Evolutionary conservation across 306 rosid species (phyloP).

Genomic region (Pyrus communis): DNA sequence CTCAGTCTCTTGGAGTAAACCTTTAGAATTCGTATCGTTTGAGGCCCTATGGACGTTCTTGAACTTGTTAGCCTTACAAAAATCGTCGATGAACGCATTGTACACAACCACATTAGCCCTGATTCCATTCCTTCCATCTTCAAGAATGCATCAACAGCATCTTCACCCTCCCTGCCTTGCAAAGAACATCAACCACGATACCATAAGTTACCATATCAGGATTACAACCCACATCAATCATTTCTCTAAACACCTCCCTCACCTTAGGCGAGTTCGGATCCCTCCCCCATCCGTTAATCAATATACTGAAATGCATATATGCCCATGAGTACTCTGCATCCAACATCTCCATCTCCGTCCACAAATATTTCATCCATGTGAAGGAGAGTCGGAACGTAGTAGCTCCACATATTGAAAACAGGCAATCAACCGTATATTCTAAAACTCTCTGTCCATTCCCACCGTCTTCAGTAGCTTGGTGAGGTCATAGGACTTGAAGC

Average conservation of each 20-base stretch:
- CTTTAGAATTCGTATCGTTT: conserved; percentile 56
- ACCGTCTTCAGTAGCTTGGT: conserved; percentile 62
- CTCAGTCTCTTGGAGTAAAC: conserved; percentile 47
- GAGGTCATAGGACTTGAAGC: conserved; percentile 80
- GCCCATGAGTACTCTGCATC: not conserved
- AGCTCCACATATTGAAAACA: no score
- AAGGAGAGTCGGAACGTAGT: not conserved
- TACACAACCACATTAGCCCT: conserved; percentile 66
- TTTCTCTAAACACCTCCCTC: conserved; percentile 63
- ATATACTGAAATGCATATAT: conserved; percentile 13
- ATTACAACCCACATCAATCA: conserved; percentile 51
- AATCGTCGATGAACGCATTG: conserved; percentile 75
- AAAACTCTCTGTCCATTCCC: conserved; percentile 35
- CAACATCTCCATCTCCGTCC: not conserved
- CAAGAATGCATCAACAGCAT: conserved; percentile 65
- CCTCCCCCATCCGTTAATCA: conserved; percentile 86
- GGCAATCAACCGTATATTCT: not conserved
- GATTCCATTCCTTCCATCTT: conserved; percentile 67
- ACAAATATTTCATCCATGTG: not conserved
- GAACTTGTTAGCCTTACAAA: conserved; percentile 50
- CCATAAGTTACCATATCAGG: conserved; percentile 87
- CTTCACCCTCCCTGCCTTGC: conserved; percentile 86
- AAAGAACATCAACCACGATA: conserved; percentile 74
- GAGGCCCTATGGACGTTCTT: conserved; percentile 61
- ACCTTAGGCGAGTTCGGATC: conserved; percentile 79